Base-by-base conservation (phyloP, 2,329 filamentous ascomycete species). In the Aspergillus fischeri region DNA sequence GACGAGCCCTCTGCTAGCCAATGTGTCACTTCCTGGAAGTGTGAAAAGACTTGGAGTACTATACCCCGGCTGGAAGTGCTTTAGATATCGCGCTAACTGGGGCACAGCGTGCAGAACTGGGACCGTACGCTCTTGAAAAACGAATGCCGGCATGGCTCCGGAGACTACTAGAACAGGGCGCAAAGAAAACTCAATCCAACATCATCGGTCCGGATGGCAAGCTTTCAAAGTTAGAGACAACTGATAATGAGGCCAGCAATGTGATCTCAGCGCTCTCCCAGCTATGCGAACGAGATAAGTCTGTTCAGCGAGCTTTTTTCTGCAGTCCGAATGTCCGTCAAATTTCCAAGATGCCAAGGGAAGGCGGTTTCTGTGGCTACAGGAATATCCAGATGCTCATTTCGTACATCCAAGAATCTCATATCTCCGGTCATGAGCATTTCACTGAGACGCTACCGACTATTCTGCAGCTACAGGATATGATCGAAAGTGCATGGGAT, bases 321-420 rank as follows among this genome's bases (percentile, higher is more conserved):
- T 97, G 92, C 71, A 86, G 92, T 66, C 83, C 88, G 1, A 80
- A 81, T 50, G 88, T 91, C 0, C 81, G 86, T 51, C 92, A 97
- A 67, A 82, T 97, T 27, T 90, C 89, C 52, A 96, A 96, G 67
- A 80, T 95, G 53, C 83, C 81, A n/a, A 81, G 79, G 59, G 92
- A 96, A 76, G 92, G 92, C 24, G 90, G 91, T 5, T 97, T 97
- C 71, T 97, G 93, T 70, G 93, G 93, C 3, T 97, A 97, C 71
- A 84, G 93, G 44, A 97, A 96, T 68, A 95, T 96, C 32, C 94
- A 97, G 71, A 95, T 95, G 86, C 75, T 97, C 64, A 78, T 88
- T 14, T 93, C 92, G 0, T 92, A 91, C 70, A 84, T 97, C 21
- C 83, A 87, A 57, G 83, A 81, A 8, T 76, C 83, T 1, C 72